Conservation (phyloP, 2,329 filamentous ascomycete genomes). For the Leptographium flavum region DNA sequence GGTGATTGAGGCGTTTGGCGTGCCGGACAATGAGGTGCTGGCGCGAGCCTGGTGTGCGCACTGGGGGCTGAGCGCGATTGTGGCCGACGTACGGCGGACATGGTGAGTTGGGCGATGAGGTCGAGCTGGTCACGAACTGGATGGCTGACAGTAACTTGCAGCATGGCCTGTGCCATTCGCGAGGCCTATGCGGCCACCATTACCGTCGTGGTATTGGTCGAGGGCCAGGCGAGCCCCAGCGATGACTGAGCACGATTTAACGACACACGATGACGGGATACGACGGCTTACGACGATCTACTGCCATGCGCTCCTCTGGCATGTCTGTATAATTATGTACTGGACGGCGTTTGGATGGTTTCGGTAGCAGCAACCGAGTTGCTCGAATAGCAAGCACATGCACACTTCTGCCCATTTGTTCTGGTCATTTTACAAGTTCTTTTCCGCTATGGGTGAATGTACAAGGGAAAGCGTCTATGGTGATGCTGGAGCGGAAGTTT, state of each 20-base stretch:
- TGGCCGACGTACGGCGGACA: conserved; percentile 54
- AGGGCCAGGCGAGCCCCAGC: conserved; percentile 16
- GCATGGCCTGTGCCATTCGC: conserved; percentile 59
- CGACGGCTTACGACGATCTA: neutral
- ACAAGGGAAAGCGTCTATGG: neutral
- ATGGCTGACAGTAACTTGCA: no score
- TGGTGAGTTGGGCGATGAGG: conserved; percentile 37
- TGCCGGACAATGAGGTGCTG: conserved; percentile 61
- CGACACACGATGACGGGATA: neutral
- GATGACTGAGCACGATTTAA: conserved; percentile 6
- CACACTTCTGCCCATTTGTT: neutral
- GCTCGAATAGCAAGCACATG: no score
- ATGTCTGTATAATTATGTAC: no score
- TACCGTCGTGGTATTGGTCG: conserved; percentile 56
- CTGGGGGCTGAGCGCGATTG: conserved; percentile 57
- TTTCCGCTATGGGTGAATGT: no score
- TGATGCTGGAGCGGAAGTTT: neutral
- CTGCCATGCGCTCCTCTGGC: no score
- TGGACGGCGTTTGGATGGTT: no score
- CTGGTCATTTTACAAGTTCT: neutral
- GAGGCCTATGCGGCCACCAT: conserved; percentile 63
- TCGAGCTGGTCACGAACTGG: no score
- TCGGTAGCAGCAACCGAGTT: no score
- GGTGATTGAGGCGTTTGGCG: conserved; percentile 59
- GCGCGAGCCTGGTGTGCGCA: conserved; percentile 65